These are phyloP conservation scores for Diplocarpon mali DNA, from an alignment of 2,329 filamentous ascomycete species.

Conservation along the genomic window DNA sequence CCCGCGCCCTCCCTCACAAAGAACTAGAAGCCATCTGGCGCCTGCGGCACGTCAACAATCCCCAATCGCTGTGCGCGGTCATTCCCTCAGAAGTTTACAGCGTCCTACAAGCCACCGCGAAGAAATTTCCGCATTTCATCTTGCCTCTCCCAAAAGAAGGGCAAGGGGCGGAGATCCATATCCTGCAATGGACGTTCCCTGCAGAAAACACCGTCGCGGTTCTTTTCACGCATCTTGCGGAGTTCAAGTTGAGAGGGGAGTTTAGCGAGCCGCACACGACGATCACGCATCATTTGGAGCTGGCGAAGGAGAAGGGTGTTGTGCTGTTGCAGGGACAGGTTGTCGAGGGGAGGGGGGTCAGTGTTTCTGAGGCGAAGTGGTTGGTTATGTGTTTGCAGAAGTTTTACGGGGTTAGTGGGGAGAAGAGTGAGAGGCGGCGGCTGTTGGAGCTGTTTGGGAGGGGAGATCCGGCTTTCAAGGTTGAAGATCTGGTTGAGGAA, in stretches of 20 bases:
- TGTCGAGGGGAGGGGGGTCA: conserved; percentile 63
- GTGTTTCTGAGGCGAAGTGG: conserved; percentile 75
- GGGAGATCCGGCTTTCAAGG: conserved; percentile 68
- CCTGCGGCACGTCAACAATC: conserved; percentile 64
- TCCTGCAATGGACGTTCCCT: conserved; percentile 93
- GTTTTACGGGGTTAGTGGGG: conserved; percentile 64
- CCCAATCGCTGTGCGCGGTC: conserved; percentile 70
- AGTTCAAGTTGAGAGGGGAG: conserved; percentile 84
- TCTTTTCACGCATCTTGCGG: conserved; percentile 86
- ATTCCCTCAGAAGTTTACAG: conserved; percentile 66
- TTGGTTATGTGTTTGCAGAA: conserved; percentile 86
- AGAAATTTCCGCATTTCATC: conserved; percentile 75
- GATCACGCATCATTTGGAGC: conserved; percentile 80
- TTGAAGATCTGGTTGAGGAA: conserved; percentile 81
- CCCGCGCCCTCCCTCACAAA: conserved; percentile 57
- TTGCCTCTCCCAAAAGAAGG: conserved; percentile 65
- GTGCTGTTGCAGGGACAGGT: conserved; percentile 82
- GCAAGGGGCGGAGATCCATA: conserved; percentile 82
- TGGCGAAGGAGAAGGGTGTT: conserved; percentile 61
- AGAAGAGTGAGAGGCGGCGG: conserved; percentile 49
- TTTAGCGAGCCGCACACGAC: conserved; percentile 89
- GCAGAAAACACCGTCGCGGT: conserved; percentile 58
- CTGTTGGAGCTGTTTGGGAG: conserved; percentile 72
- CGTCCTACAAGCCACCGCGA: conserved; percentile 60
- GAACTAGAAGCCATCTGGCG: conserved; percentile 89